Base-by-base conservation (phyloP, 106 monocot genomes). In the Apostasia shenzhenica region DNA sequence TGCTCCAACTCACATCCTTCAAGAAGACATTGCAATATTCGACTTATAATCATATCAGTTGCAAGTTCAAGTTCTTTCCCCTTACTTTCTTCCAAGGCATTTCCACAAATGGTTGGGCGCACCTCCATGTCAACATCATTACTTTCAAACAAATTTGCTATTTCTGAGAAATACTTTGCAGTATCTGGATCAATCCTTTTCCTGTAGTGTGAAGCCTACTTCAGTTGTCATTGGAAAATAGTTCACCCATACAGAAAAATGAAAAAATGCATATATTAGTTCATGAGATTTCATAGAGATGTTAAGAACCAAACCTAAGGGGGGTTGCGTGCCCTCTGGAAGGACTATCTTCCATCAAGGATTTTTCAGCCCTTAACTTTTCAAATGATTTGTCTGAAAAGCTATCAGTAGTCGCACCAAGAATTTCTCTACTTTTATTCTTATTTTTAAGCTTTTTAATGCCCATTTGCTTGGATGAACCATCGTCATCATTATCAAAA, bases 11-110 rank as follows among this genome's bases (percentile, higher is more conserved):
- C 92, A 70, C 97, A 99, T 54, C 92, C 87, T 65, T 92, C 81
- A 3, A 99, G 73, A 73, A 99, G 86, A 62, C 50, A 67, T 60
- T 99, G 87, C 51, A 99, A 62, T 13, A 81, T 99, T 67, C 67
- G 85, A 68, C 92, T 97, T 52, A 90, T 87, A 44, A 85, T 75
- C 54, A 73, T 58, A 60, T 97, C 97, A 3, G 92, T 92, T 14
- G 92, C 78, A 51, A 92, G 89, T 57, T 87, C 87, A 56, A 97
- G 57, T 71, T 97, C 97, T 74, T 90, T 92, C 38, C 87, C 97
- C 78, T 81, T 84, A 14, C 89, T 78, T 81, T 92, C 97, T 61
- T 85, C 89, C 67, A 97, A 66, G 5, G 97, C 92, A 79, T 89
- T 97, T 13, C 70, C 74, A 67, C 92, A 97, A 14, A 97, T 48